A percentile compares a stretch with the other conserved stretches of the same genome.
Conservation (phyloP, 2,329 filamentous ascomycete genomes). For the Parafenestella ontariensis region DNA sequence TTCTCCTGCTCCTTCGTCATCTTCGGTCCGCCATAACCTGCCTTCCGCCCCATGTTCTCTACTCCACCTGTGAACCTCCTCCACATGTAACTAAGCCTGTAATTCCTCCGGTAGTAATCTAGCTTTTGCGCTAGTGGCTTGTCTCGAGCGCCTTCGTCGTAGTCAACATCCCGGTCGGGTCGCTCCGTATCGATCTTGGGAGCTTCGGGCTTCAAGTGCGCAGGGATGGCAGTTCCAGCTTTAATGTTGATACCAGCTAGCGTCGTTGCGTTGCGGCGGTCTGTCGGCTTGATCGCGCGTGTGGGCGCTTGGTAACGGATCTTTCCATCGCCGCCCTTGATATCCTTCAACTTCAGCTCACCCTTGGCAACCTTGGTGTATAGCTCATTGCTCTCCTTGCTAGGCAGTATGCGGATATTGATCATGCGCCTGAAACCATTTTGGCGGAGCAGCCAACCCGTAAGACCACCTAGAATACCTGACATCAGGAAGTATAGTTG, state of each 20-base stretch:
- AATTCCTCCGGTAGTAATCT: constrained; percentile 38
- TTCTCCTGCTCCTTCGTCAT: constrained; percentile 26
- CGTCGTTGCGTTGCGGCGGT: constrained; percentile 16
- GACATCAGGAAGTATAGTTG: constrained; percentile 68
- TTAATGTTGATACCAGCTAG: constrained; percentile 35
- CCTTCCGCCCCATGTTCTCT: constrained; percentile 17
- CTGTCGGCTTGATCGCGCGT: constrained; percentile 9
- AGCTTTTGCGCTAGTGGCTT: constrained; percentile 24
- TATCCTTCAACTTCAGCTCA: constrained; percentile 31
- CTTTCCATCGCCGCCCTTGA: constrained; percentile 33
- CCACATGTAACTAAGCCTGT: constrained; percentile 25
- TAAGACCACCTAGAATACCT: constrained; percentile 48
- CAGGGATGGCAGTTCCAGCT: constrained; percentile 27
- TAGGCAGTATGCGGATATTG: constrained; percentile 41
- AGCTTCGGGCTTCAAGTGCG: constrained; percentile 27
- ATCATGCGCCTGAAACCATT: constrained; percentile 47
- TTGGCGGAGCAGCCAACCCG: constrained; percentile 49
- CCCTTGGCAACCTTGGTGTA: constrained; percentile 37
- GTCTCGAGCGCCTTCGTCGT: constrained; percentile 27
- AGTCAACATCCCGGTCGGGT: constrained; percentile 33
- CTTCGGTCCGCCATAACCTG: constrained; percentile 26
- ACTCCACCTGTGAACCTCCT: constrained; percentile 21
- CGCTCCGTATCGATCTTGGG: constrained; percentile 20
- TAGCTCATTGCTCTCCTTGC: constrained; percentile 29
- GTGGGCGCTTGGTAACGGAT: constrained; percentile 39